Base-by-base conservation (phyloP, 495 filamentous ascomycete species). In the Recurvomyces mirabilis region DNA sequence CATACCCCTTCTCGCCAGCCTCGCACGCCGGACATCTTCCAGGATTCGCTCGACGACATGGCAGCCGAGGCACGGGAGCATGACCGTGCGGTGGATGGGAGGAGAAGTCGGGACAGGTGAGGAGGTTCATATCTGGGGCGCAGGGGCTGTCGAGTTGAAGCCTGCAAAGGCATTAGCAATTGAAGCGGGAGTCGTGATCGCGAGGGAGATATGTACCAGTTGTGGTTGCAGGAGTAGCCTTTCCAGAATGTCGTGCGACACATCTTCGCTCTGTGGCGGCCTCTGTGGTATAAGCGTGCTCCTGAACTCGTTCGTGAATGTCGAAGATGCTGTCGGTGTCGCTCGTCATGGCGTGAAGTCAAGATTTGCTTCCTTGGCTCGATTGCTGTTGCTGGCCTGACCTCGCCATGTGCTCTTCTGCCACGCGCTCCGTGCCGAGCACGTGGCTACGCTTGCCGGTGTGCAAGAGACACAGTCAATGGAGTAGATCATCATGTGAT, bases 91-190 rank as follows among this genome's bases (percentile, higher is more conserved):
- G n/a, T n/a, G n/a, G n/a, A n/a, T n/a, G n/a, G n/a, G n/a, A n/a
- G 37, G 38, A 33, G 53, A 67, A 65, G 3, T 53, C 48, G 4
- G 60, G 50, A 45, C 68, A 70, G 46, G 62, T 70, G 46, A 49
- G 20, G 23, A 71, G 59, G 47, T 67, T 56, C 18, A 47, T 53
- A 35, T 54, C 61, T 37, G 50, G 14, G 5, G 29, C 45, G 52
- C 68, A 71, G 5, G 65, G 60, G 0, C 54, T 36, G 3, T 19
- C 33, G 20, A 69, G 43, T 7, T 51, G 42, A 19, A 51, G 33
- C 48, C 47, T 51, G 23, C 1, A 35, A 10, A 5, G 39, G 25
- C 13, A 14, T 34, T 4, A 40, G 24, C 14, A 20, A 28, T 4
- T n/a, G n/a, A n/a, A n/a, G n/a, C n/a, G 28, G 38, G 12, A 31